Evolutionary conservation across 352 stramenopile species (phyloP), one percentile per base, ranked within the genome.

Genomic region (Stramenopiles sp.): DNA sequence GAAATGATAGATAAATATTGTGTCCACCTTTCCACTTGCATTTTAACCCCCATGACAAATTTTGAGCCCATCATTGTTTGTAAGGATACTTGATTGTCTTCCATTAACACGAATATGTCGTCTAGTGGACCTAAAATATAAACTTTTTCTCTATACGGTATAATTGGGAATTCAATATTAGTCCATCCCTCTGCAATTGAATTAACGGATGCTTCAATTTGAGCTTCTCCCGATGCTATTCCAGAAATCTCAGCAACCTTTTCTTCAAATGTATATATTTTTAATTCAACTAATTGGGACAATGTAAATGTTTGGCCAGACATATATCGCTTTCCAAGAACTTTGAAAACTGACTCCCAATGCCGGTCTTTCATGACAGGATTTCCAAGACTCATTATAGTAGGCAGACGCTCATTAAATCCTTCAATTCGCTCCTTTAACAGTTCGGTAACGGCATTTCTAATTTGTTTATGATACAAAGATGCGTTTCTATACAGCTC

Each of bases 291-390:
- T 13, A 76, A 13, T 76, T 33, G 30, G 4, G 65, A 31, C 65
- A 76, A 13, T 31, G 65, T 76, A 20, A 76, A 76, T 13, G 65
- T 33, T 76, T 76, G 65, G 4, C 65, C 65, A 13, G 65, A 76
- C 65, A 76, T 76, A 13, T 76, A 76, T 20, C 65, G 65, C 30
- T 86, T 73, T 29, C 63, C 30, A 27, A 86, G 80, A 43, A 80
- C 73, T 80, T 95, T 92, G 82, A 96, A 95, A 32, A 97, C 95
- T 81, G 93, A 91, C 78, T 95, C 89, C 93, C 93, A 97, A 83
- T 97, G 93, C 0, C 93, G 90, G 69, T 95, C 91, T 84, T 97
- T 95, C 83, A 97, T 93, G 1, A 86, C 83, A 0, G 89, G 88
- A 73, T 95, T 96, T 1, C 93, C 89, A 7, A 97, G 85, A 73